These are phyloP conservation scores for Amanita inopinata DNA, from an alignment of 768 basidiomycete genomes.

Conservation along the genomic window DNA sequence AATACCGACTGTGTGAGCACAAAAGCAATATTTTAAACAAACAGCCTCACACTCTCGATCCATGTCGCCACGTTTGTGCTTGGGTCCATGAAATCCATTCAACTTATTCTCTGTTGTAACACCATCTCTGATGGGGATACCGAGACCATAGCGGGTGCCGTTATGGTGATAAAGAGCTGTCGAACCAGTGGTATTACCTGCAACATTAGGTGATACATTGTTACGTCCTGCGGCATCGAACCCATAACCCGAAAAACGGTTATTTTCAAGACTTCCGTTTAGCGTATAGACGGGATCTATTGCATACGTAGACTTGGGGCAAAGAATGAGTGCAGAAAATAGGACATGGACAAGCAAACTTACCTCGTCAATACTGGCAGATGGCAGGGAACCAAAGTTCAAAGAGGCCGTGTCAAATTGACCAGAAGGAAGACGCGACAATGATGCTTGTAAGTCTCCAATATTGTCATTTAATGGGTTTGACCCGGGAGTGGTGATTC, in stretches of 20 bases:
- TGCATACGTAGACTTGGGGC: conserved; percentile 36
- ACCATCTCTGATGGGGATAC: conserved; percentile 40
- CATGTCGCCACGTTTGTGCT: conserved; percentile 90
- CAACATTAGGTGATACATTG: conserved; percentile 14
- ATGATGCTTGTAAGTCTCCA: conserved; percentile 60
- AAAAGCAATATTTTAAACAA: not conserved
- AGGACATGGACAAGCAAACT: conserved; percentile 9
- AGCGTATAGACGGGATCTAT: conserved; percentile 47
- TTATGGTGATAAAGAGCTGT: conserved; percentile 74
- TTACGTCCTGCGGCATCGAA: conserved; percentile 39
- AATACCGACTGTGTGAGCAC: conserved; percentile 7
- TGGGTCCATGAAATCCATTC: conserved; percentile 85
- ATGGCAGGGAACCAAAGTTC: conserved; percentile 43
- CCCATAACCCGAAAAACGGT: conserved; percentile 48
- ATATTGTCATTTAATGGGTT: conserved; percentile 42
- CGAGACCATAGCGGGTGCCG: conserved; percentile 67
- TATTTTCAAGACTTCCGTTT: conserved; percentile 38
- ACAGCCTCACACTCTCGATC: conserved; percentile 65
- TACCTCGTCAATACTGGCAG: conserved; percentile 51
- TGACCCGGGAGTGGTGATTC: conserved; percentile 40
- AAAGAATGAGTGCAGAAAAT: conserved; percentile 12
- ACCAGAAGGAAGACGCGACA: conserved; percentile 54
- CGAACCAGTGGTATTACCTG: conserved; percentile 44
- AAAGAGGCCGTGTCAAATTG: conserved; percentile 49
- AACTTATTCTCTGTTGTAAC: conserved; percentile 64